Percentiles rank a stretch among this genome's conserved stretches.
Conservation (phyloP, 2,329 filamentous ascomycete genomes). For the Penicillium sp. region DNA sequence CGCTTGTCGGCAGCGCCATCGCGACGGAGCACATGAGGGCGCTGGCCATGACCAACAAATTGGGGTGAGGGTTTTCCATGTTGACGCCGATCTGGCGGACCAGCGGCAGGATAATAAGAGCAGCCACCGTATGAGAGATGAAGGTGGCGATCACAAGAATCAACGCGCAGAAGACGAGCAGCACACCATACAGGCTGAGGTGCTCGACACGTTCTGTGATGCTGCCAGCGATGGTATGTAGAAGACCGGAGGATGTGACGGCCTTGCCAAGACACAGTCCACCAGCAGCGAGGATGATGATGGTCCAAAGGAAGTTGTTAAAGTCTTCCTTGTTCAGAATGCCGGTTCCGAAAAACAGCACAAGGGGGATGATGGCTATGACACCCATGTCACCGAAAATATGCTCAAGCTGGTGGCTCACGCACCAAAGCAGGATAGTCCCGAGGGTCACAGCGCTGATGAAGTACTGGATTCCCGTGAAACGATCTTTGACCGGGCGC, state of each 20-base stretch:
- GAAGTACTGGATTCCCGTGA: conserved; percentile 90
- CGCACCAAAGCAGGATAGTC: conserved; percentile 92
- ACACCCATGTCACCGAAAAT: conserved; percentile 98
- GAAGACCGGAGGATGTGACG: conserved; percentile 87
- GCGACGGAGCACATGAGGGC: conserved; percentile 98
- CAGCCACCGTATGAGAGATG: conserved; percentile 96
- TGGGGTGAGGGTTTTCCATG: conserved; percentile 91
- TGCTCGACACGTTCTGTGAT: conserved; percentile 77
- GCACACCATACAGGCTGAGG: conserved; percentile 81
- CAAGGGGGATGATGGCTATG: conserved; percentile 92
- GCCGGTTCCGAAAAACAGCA: conserved; percentile 94
- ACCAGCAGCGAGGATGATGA: conserved; percentile 95
- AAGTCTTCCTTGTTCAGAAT: conserved; percentile 99
- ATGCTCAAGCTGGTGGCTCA: conserved; percentile 82
- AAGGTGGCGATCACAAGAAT: conserved; percentile 96
- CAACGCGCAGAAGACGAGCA: conserved; percentile 81
- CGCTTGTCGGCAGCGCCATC: conserved; percentile 93
- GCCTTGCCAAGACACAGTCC: conserved; percentile 91
- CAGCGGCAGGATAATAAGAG: conserved; percentile 89
- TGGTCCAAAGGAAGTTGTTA: conserved; percentile 99
- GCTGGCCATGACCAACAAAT: conserved; percentile 90
- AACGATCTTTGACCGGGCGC: conserved; percentile 83
- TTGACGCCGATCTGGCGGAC: conserved; percentile 81
- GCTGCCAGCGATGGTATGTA: conserved; percentile 80
- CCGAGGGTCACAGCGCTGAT: conserved; percentile 79